Evolutionary conservation across 2,329 filamentous ascomycete species (phyloP), one percentile per base, ranked within the genome.

Genomic region (Fusarium marasasianum): DNA sequence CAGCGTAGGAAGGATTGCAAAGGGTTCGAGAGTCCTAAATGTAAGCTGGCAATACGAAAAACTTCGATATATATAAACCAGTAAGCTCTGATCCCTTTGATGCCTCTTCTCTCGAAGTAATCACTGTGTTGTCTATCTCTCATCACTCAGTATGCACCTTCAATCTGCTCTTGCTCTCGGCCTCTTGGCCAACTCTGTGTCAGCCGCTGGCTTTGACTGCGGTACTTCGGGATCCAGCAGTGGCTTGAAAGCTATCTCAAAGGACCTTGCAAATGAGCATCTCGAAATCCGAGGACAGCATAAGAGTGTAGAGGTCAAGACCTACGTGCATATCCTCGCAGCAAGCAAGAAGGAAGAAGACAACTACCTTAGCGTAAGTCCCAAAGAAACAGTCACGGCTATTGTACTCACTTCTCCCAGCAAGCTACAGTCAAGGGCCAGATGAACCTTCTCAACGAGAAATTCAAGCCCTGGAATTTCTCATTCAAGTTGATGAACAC

Each of bases 261-360:
- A 45, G 12, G 43, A 71, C 0, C 24, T 72, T 15, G 12, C 11
- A 3, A 47, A 26, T 13, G 33, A 26, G 1, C 41, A 38, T 10
- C 50, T 74, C 3, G 33, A 47, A 20, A 29, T 43, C 11, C 24
- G 62, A 11, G 58, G 47, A 4, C 24, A 31, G 1, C 57, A n/a
- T 15, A 40, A 64, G 20, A 55, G 40, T 1, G 43, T 74, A 3
- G 65, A 66, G 7, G 54, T 74, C 17, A 59, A 63, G 13, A 74
- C 62, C 4, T 74, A 71, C 22, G 55, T 74, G 1, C 66, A 74
- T 3, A 50, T 74, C 8, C 26, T 74, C 5, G 62, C 51, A n/a
- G 44, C 48, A 5, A 71, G 61, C 20, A 53, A 64, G 20, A 74
- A 68, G 37, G 71, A 71, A 41, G 54, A 71, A 20, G 66, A 68